phyloP scores from a whole-genome alignment of 306 rosid species.

The Mimosa bimucronata region DNA sequence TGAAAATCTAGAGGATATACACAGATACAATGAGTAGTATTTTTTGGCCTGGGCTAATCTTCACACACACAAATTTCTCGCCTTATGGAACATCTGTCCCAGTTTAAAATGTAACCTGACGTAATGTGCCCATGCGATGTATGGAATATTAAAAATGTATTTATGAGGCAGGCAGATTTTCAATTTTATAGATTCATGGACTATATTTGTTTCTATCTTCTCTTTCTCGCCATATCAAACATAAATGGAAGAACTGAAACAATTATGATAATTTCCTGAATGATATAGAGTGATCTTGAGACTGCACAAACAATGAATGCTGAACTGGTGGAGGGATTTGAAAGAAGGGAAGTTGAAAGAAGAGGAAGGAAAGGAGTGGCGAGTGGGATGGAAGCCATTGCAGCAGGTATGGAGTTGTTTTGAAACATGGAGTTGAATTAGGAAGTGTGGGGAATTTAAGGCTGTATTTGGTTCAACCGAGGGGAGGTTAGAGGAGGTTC shows the following conservation, averaged over 20 bases:
- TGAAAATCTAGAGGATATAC: neutral
- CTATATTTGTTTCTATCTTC: neutral
- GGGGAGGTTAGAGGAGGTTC: too few species aligned
- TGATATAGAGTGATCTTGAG: too few species aligned
- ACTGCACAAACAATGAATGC: neutral
- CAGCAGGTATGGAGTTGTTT: too few species aligned
- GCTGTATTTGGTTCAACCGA: too few species aligned
- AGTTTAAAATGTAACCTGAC: neutral
- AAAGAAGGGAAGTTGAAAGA: neutral
- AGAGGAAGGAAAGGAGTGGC: conserved; percentile 32
- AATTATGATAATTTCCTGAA: neutral
- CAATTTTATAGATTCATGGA: neutral
- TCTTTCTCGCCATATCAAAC: neutral
- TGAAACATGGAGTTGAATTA: too few species aligned
- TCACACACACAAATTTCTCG: neutral
- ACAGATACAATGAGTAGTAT: neutral
- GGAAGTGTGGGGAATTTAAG: too few species aligned
- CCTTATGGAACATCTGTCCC: too few species aligned
- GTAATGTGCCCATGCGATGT: neutral
- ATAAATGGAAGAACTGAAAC: neutral
- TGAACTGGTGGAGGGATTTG: too few species aligned
- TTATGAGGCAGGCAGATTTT: too few species aligned
- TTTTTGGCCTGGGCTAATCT: neutral
- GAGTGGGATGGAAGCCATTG: conserved; percentile 65
- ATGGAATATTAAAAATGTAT: too few species aligned